phyloP scores from a whole-genome alignment of 2,329 filamentous ascomycete species.

The Pyrenochaeta sp. region DNA sequence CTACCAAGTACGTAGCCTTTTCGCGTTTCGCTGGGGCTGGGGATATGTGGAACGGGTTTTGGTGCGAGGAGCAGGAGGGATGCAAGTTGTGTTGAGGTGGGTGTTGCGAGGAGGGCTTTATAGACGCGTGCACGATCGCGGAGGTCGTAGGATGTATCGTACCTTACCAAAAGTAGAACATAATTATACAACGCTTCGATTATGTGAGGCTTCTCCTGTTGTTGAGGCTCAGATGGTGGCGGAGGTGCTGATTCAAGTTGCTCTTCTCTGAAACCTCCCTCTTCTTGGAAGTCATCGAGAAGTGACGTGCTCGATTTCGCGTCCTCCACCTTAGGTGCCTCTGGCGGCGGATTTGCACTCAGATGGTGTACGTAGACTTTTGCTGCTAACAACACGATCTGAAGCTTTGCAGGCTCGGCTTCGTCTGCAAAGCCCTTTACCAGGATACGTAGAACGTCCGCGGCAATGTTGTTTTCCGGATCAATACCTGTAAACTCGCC shows the following conservation, averaged over 20 bases:
- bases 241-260: constrained; percentile 27
- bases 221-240: constrained; percentile 21
- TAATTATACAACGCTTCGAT: constrained; percentile 85
- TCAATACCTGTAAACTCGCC: constrained; percentile 88
- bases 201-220: constrained; percentile 65
- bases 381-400: constrained; percentile 91
- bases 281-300: constrained; percentile 43
- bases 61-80: constrained; percentile 90
- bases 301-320: constrained; percentile 31
- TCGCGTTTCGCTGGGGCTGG: constrained; percentile 85
- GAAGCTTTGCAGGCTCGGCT: constrained; percentile 84
- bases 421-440: constrained; percentile 86
- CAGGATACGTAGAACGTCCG: constrained; percentile 89
- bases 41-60: constrained; percentile 90
- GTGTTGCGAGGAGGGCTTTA: constrained; percentile 80
- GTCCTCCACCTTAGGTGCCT: constrained; percentile 45
- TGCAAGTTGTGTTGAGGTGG: constrained; percentile 80
- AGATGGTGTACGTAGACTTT: constrained; percentile 95
- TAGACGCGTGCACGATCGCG: constrained; percentile 91
- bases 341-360: constrained; percentile 64
- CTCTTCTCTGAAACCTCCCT: constrained; percentile 45
- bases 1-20: constrained; percentile 83
- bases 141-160: constrained; percentile 94
- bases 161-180: constrained; percentile 82
- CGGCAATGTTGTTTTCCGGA: constrained; percentile 86